Evolutionary conservation across 2,329 filamentous ascomycete genomes (phyloP).

Genomic region (Penicillium sp.): DNA sequence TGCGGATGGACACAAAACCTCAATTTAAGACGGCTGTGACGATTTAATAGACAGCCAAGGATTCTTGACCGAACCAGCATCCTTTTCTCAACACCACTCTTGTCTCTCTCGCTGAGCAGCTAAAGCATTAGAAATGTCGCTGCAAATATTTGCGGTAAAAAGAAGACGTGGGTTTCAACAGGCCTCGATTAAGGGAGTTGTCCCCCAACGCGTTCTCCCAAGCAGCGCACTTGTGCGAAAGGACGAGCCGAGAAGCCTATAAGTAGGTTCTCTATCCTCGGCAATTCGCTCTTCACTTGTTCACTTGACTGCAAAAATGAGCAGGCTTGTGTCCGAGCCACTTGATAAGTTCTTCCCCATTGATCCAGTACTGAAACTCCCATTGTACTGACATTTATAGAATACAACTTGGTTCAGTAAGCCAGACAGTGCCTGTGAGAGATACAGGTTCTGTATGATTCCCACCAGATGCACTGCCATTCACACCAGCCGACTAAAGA

Average conservation of each 20-base stretch:
- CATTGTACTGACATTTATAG: neutral
- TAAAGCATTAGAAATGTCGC: neutral
- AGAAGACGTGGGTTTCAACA: neutral
- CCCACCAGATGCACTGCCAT: too few relatives aligned
- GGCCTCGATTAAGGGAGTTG: neutral
- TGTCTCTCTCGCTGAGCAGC: neutral
- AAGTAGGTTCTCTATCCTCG: neutral
- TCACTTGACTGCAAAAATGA: neutral
- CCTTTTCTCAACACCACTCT: neutral
- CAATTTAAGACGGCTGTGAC: neutral
- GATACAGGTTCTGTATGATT: neutral
- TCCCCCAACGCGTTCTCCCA: neutral
- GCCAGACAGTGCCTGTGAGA: neutral
- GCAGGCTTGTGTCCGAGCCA: neutral
- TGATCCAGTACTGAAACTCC: neutral
- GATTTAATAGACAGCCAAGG: neutral
- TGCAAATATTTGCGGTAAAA: neutral
- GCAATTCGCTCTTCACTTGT: neutral
- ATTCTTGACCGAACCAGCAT: neutral
- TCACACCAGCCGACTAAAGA: too few relatives aligned
- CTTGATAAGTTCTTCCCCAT: neutral
- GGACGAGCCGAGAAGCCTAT: neutral
- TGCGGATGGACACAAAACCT: neutral
- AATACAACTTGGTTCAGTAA: neutral
- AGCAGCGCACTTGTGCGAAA: neutral